Conservation (phyloP, 768 basidiomycete species). For the Russula emetica region DNA sequence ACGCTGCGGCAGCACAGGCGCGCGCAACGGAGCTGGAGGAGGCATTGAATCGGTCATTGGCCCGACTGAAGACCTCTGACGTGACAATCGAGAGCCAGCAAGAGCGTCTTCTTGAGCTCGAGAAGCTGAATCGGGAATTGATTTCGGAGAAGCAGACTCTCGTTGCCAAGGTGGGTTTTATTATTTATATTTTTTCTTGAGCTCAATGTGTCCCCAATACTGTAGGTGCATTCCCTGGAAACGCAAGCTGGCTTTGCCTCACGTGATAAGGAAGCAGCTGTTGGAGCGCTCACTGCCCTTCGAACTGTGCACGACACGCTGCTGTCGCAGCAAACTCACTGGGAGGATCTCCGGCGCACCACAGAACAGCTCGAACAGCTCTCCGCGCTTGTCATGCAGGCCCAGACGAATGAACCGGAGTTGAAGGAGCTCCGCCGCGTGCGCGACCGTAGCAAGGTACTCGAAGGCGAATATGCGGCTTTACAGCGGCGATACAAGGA, state of each 20-base stretch:
- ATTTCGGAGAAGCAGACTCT: slow-evolving; percentile 52
- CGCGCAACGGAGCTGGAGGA: slow-evolving; percentile 62
- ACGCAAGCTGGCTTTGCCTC: slow-evolving; percentile 49
- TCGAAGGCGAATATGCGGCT: slow-evolving; percentile 63
- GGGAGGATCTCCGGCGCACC: slow-evolving; percentile 69
- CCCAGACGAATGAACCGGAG: slow-evolving; percentile 66
- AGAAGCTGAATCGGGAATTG: slow-evolving; percentile 55
- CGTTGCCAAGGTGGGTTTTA: slow-evolving; percentile 52
- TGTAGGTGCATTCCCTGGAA: slow-evolving; percentile 58
- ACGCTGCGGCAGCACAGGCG: slow-evolving; percentile 45
- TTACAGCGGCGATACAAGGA: slow-evolving; percentile 74
- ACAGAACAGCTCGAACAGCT: slow-evolving; percentile 71
- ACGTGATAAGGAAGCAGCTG: slow-evolving; percentile 60
- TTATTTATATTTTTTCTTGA: slow-evolving; percentile 16
- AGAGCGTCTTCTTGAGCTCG: slow-evolving; percentile 57
- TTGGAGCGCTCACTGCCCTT: slow-evolving; percentile 48
- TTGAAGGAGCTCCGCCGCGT: slow-evolving; percentile 61
- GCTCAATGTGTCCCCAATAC: slow-evolving; percentile 13
- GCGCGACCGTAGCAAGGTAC: slow-evolving; percentile 50
- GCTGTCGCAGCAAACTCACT: slow-evolving; percentile 60
- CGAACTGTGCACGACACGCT: slow-evolving; percentile 60
- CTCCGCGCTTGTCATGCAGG: slow-evolving; percentile 45
- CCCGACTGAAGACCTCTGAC: slow-evolving; percentile 69
- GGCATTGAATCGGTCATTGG: slow-evolving; percentile 67
- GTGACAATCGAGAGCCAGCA: slow-evolving; percentile 56